These are phyloP conservation scores for Mucor velutinosus DNA, from an alignment of 371 early-diverging fungal species.

Conservation along the genomic window DNA sequence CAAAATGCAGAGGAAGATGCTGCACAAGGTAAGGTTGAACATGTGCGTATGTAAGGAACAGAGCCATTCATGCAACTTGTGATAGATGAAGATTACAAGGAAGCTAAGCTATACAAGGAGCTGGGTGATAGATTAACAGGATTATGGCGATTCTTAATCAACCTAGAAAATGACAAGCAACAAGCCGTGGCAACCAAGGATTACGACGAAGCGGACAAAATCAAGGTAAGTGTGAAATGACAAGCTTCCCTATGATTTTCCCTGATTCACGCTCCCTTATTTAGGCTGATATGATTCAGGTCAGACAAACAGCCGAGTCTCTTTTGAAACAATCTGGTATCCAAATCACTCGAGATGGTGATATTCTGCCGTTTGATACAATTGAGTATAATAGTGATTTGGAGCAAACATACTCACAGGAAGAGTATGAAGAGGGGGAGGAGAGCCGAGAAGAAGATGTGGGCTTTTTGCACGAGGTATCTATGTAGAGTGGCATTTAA, in stretches of 20 bases:
- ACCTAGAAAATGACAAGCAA: conserved; percentile 58
- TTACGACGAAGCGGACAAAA: conserved; percentile 74
- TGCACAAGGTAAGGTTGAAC: conserved; percentile 32
- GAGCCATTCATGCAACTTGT: not conserved
- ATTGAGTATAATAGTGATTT: not conserved
- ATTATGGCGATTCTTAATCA: conserved; percentile 56
- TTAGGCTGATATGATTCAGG: conserved; percentile 28
- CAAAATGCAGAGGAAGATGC: conserved; percentile 42
- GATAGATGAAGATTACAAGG: conserved; percentile 55
- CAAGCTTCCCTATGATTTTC: not conserved
- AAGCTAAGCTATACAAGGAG: conserved; percentile 60
- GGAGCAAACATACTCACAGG: not conserved
- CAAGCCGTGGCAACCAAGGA: conserved; percentile 69
- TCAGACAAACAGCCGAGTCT: conserved; percentile 16
- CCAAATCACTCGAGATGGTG: conserved; percentile 27
- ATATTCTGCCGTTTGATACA: conserved; percentile 18
- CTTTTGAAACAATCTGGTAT: conserved; percentile 25
- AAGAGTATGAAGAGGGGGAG: not conserved
- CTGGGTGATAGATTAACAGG: conserved; percentile 35
- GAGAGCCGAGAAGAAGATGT: not conserved
- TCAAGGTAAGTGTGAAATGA: conserved; percentile 53
- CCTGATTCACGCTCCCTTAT: not conserved
- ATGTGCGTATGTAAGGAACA: not conserved
- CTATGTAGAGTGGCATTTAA: not conserved
- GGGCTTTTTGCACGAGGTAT: not conserved